A percentile compares a stretch with the other conserved stretches of the same genome.
phyloP scores from a whole-genome alignment of 176 grass and related monocot genomes.

The Avena eriantha region DNA sequence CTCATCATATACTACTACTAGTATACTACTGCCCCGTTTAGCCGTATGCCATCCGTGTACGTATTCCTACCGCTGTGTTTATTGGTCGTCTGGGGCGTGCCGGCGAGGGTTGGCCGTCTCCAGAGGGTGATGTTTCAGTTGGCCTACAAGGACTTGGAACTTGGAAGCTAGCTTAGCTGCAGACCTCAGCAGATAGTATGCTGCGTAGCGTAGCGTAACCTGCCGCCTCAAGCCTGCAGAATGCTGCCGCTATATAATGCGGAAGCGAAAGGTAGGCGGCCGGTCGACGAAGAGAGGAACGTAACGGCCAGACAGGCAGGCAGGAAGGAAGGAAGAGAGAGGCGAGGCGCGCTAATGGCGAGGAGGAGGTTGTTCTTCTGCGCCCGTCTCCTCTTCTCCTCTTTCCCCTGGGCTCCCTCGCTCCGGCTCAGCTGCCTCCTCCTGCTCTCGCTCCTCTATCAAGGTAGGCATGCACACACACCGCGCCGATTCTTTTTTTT shows the following conservation, averaged over 20 bases:
- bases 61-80: neutral
- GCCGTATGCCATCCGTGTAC: neutral
- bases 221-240: neutral
- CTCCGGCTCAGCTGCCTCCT: constrained; percentile 38
- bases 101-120: neutral
- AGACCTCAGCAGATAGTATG: neutral
- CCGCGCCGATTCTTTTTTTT: neutral
- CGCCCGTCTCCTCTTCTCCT: neutral
- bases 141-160: neutral
- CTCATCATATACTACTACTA: no score
- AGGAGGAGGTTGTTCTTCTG: neutral
- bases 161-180: constrained; percentile 12
- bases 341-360: constrained; percentile 33
- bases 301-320: neutral
- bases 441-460: constrained; percentile 46
- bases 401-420: neutral
- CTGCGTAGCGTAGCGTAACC: neutral
- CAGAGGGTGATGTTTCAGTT: neutral
- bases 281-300: neutral
- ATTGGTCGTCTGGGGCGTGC: neutral
- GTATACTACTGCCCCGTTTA: neutral
- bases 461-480: constrained; percentile 27
- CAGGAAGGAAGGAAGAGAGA: no score
- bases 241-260: constrained; percentile 37
- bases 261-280: neutral